Evolutionary conservation across 352 stramenopile genomes (phyloP).

Genomic region (Pythium aquatile): DNA sequence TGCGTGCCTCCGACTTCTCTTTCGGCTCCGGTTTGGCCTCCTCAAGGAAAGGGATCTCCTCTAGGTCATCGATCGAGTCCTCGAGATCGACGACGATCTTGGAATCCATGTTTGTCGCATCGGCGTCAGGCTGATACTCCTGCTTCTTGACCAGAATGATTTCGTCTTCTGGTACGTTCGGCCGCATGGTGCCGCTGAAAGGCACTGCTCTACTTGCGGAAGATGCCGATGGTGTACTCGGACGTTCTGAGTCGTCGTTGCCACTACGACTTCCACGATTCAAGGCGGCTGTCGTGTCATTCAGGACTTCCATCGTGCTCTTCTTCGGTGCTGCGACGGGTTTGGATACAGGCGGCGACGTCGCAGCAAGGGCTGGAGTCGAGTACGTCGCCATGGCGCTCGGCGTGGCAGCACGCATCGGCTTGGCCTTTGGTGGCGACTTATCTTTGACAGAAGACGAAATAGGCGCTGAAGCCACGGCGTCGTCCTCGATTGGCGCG

Average conservation of each 20-base stretch:
- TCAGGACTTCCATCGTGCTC: constrained; percentile 71
- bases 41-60: constrained; percentile 79
- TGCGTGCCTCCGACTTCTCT: constrained; percentile 3
- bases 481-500: constrained; percentile 20
- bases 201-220: constrained; percentile 48
- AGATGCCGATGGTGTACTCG: constrained; percentile 23
- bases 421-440: constrained; percentile 25
- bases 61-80: constrained; percentile 73
- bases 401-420: background rate
- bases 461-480: constrained; percentile 18
- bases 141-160: constrained; percentile 70
- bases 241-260: constrained; percentile 15
- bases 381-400: constrained; percentile 8
- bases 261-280: constrained; percentile 22
- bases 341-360: background rate
- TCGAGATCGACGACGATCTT: constrained; percentile 40
- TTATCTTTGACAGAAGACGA: constrained; percentile 33
- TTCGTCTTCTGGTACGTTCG: constrained; percentile 67
- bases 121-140: constrained; percentile 32
- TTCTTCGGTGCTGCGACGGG: constrained; percentile 35
- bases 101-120: constrained; percentile 20
- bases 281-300: constrained; percentile 48
- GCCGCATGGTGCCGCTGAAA: constrained; percentile 46
- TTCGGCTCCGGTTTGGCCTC: constrained; percentile 50
- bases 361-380: background rate